Conservation (phyloP, 2,329 filamentous ascomycete genomes). For the Cladosporium cucumerinum region DNA sequence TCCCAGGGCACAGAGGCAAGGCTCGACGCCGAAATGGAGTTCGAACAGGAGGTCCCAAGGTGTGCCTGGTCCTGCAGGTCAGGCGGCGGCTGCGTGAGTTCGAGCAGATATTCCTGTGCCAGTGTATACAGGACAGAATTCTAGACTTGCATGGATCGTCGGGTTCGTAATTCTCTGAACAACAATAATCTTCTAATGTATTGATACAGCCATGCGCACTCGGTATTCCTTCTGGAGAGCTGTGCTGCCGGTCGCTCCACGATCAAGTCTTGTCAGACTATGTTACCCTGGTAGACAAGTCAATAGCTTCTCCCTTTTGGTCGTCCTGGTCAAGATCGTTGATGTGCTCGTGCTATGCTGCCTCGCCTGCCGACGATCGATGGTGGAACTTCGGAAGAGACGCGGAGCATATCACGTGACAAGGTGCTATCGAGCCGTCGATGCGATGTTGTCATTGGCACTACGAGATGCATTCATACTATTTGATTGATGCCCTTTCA, state of each 20-base stretch:
- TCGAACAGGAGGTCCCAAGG: constrained; percentile 7
- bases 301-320: background rate
- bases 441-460: too few species aligned
- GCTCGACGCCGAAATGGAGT: constrained; percentile 6
- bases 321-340: background rate
- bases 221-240: too few species aligned
- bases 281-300: background rate
- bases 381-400: background rate
- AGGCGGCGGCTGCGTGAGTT: constrained; percentile 1
- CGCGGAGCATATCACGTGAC: background rate
- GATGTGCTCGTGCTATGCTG: background rate
- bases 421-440: too few species aligned
- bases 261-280: too few species aligned
- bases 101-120: background rate
- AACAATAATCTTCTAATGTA: background rate
- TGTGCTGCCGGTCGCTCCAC: too few species aligned
- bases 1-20: constrained; percentile 12
- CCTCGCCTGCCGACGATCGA: background rate
- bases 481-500: too few species aligned
- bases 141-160: background rate
- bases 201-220: background rate
- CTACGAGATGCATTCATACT: too few species aligned
- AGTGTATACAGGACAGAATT: background rate
- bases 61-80: constrained; percentile 10
- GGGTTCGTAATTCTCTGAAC: background rate